These are phyloP conservation scores for Entomortierella chlamydospora DNA, from an alignment of 192 early-diverging fungal species.

Conservation along the genomic window DNA sequence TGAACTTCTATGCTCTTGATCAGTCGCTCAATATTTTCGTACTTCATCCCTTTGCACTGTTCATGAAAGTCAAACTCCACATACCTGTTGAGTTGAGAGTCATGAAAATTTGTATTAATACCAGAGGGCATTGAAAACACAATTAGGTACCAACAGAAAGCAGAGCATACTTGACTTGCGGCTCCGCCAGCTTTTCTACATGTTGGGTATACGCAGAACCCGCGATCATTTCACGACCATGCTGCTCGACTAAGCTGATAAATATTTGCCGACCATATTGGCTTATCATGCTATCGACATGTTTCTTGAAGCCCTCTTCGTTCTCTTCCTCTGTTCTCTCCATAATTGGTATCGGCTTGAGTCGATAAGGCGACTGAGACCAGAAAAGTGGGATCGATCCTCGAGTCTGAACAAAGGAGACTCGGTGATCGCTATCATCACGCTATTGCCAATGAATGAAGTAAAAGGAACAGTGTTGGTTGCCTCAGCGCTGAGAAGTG, in stretches of 20 bases:
- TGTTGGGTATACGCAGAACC: slow-evolving; percentile 70
- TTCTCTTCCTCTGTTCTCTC: slow-evolving; percentile 67
- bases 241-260: slow-evolving; percentile 75
- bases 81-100: slow-evolving; percentile 59
- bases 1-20: slow-evolving; percentile 75
- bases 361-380: slow-evolving; percentile 76
- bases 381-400: slow-evolving; percentile 89
- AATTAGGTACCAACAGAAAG: neutral
- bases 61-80: slow-evolving; percentile 96
- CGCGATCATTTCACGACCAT: slow-evolving; percentile 74
- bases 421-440: slow-evolving; percentile 61
- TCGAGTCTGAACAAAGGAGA: slow-evolving; percentile 90
- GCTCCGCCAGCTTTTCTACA: slow-evolving; percentile 60
- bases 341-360: slow-evolving; percentile 75
- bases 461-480: neutral
- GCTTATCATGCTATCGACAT: slow-evolving; percentile 64
- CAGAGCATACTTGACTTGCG: slow-evolving; percentile 60
- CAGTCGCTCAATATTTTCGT: slow-evolving; percentile 86
- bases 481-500: no score
- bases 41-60: slow-evolving; percentile 92
- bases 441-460: slow-evolving; percentile 19
- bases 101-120: neutral
- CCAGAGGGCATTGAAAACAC: no score
- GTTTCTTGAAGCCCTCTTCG: slow-evolving; percentile 60
- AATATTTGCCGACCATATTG: slow-evolving; percentile 68